Percentiles rank a stretch among this genome's conserved stretches.
phyloP scores from a whole-genome alignment of 768 basidiomycete genomes.

The Pulveroboletus frians region DNA sequence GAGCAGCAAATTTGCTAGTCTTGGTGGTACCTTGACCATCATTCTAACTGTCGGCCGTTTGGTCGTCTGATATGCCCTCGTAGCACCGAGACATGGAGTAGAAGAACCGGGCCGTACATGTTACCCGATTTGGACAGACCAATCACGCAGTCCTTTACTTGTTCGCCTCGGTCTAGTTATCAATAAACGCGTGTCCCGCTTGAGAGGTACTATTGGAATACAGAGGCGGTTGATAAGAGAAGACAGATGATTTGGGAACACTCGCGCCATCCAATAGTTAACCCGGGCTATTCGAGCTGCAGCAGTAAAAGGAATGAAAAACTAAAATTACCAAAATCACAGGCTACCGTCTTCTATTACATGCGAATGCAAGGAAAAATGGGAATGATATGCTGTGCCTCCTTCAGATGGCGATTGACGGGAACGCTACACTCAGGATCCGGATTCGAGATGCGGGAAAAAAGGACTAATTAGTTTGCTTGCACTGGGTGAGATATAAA shows the following conservation, averaged over 20 bases:
- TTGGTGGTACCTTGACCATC: slow-evolving; percentile 2
- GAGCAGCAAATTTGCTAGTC: slow-evolving; percentile 5
- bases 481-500: slow-evolving; percentile 37
- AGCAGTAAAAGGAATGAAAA: slow-evolving; percentile 1
- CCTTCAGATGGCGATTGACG: slow-evolving; percentile 62
- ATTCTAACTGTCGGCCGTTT: not conserved
- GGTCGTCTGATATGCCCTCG: not conserved
- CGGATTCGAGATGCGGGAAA: slow-evolving; percentile 11
- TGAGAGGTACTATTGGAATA: not conserved
- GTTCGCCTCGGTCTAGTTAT: too few species aligned
- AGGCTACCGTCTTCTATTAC: slow-evolving; percentile 47
- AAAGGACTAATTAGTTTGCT: slow-evolving; percentile 41
- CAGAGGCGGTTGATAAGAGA: slow-evolving; percentile 8
- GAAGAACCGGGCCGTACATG: too few species aligned
- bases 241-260: slow-evolving; percentile 4
- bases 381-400: slow-evolving; percentile 51
- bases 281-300: slow-evolving; percentile 5
- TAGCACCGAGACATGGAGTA: not conserved
- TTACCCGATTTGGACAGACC: too few species aligned
- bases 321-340: slow-evolving; percentile 27
- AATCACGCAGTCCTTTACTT: too few species aligned
- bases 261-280: slow-evolving; percentile 10
- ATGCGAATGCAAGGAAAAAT: slow-evolving; percentile 42
- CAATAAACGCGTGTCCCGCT: too few species aligned
- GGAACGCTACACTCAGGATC: slow-evolving; percentile 17